Conservation (phyloP, 2,329 filamentous ascomycete species). For the Rhynchosporium agropyri region DNA sequence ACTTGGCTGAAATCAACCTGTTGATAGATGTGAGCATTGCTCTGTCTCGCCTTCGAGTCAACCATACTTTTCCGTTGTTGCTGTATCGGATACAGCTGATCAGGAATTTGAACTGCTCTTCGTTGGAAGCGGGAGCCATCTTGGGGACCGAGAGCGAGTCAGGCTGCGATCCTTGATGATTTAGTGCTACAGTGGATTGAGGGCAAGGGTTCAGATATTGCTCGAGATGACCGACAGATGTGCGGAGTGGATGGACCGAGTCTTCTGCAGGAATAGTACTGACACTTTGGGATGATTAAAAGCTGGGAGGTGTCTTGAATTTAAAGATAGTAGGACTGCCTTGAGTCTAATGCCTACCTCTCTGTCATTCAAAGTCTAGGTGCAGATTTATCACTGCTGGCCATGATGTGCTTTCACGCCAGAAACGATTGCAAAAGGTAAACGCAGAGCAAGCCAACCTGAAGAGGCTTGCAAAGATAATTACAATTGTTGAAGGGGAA, state of each 20-base stretch:
- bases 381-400: slow-evolving; percentile 28
- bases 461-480: neutral
- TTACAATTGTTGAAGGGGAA: no score
- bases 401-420: slow-evolving; percentile 16
- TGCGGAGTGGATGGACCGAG: slow-evolving; percentile 22
- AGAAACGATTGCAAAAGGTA: slow-evolving; percentile 1
- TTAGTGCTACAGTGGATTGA: neutral
- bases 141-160: slow-evolving; percentile 29
- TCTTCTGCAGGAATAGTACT: slow-evolving; percentile 18
- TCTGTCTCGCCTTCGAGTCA: slow-evolving; percentile 23
- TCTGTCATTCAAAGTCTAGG: slow-evolving; percentile 34
- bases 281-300: slow-evolving; percentile 26
- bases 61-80: slow-evolving; percentile 58
- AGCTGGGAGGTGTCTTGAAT: slow-evolving; percentile 26
- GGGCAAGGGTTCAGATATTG: slow-evolving; percentile 14
- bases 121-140: slow-evolving; percentile 54
- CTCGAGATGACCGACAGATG: slow-evolving; percentile 21
- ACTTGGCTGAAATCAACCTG: slow-evolving; percentile 69
- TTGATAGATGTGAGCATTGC: slow-evolving; percentile 6
- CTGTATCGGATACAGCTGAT: slow-evolving; percentile 66
- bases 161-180: neutral
- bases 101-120: slow-evolving; percentile 66
- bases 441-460: neutral
- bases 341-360: slow-evolving; percentile 18
- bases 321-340: slow-evolving; percentile 29